Percentiles rank a stretch among this genome's conserved stretches.
Conservation (phyloP, 345 rosid genomes). For the Aquilaria yunnanensis region DNA sequence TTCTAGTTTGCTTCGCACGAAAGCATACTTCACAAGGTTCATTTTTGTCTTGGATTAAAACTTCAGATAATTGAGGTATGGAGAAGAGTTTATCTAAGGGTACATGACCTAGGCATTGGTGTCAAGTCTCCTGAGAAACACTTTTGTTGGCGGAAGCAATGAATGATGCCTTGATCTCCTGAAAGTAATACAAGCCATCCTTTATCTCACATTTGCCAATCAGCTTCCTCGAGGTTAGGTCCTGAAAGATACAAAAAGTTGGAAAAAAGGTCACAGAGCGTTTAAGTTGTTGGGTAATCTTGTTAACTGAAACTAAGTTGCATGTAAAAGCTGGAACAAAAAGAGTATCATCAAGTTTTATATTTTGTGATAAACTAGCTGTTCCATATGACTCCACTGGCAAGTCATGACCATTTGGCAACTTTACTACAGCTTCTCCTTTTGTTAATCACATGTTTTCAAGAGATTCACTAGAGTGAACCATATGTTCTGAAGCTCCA, state of each 20-base stretch:
- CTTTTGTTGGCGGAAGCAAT: neutral
- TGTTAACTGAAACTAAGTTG: neutral
- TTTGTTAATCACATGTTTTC: no score
- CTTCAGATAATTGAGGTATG: neutral
- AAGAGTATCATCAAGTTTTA: neutral
- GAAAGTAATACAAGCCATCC: neutral
- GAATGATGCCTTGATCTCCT: neutral
- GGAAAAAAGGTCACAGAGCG: neutral
- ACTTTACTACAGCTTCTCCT: no score
- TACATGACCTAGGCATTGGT: neutral
- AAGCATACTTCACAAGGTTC: no score
- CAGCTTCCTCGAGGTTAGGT: neutral
- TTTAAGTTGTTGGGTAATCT: neutral
- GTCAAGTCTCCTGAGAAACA: neutral
- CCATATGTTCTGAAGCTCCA: no score
- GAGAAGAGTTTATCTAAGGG: neutral
- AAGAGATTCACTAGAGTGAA: no score
- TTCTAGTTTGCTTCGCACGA: no score
- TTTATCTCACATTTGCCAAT: neutral
- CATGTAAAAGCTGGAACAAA: neutral
- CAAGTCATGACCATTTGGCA: no score
- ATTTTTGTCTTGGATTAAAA: neutral
- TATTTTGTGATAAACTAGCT: neutral
- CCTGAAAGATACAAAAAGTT: neutral
- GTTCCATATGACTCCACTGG: no score